Base-by-base conservation (phyloP, 164 flowering plant genomes). In the Stephania cephalantha region DNA sequence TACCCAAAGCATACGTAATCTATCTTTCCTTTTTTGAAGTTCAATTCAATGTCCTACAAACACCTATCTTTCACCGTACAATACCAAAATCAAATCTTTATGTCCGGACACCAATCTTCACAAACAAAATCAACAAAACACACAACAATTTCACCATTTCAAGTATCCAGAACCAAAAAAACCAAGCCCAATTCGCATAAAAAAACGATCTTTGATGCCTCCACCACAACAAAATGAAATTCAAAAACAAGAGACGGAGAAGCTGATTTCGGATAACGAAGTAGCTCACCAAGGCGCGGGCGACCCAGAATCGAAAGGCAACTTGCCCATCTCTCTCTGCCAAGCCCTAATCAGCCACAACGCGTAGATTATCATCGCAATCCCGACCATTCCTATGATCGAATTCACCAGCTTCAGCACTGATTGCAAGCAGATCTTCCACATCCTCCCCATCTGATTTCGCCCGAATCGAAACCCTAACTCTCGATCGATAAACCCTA, bases 401-500 rank as follows among this genome's bases (percentile, higher is more conserved):
- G 81, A 78, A 78, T 90, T 90, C 80, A 83, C 69, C 17, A 77
- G n/a, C 58, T 90, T 88, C 71, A 88, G 70, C 2, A 81, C 22
- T 25, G 80, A 79, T 46, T 82, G 88, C 13, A 90, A 73, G 79
- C 86, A 89, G 64, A 74, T 72, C 79, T 76, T 85, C 65, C 82
- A 61, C 5, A 82, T 61, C 58, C 83, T 76, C 75, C 58, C 85
- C 92, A 89, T 87, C 71, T 48, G 30, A 42, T 7, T 67, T 15
- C 30, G 18, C 17, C 11, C 17, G 1, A 67, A 67, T 30, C 35
- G 29, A 9, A 65, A 10, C 64, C 3, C 20, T n/a, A 58, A 4
- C 53, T 48, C 64, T 58, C n/a, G 17, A 58, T 58, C 64, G 18
- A 58, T 15, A 2, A 50, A 9, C 55, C 55, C 55, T 50, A 11